Conservation (phyloP, 768 basidiomycete genomes). For the Phlebiopsis gigantea region DNA sequence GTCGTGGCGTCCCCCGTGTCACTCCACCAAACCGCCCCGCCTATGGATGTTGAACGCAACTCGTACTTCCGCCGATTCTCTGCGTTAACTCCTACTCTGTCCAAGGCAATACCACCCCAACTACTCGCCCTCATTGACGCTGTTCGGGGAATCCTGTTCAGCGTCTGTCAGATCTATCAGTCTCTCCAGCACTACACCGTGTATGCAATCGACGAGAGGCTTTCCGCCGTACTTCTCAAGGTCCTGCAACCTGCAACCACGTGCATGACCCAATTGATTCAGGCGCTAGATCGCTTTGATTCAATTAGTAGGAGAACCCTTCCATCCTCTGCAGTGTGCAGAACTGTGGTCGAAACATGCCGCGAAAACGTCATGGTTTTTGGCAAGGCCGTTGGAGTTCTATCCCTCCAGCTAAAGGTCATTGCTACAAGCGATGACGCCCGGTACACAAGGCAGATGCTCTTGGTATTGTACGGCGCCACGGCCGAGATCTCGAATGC, state of each 20-base stretch:
- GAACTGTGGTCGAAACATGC: conserved; percentile 76
- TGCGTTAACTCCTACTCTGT: conserved; percentile 58
- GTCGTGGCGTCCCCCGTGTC: conserved; percentile 36
- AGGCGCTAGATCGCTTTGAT: conserved; percentile 89
- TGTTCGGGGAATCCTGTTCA: conserved; percentile 89
- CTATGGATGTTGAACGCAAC: conserved; percentile 76
- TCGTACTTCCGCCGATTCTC: conserved; percentile 95
- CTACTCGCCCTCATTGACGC: conserved; percentile 75
- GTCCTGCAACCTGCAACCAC: conserved; percentile 81
- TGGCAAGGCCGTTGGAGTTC: conserved; percentile 80
- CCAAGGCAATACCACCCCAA: conserved; percentile 63
- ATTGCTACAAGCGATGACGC: conserved; percentile 70
- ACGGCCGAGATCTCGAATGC: conserved; percentile 82
- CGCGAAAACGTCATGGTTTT: conserved; percentile 81
- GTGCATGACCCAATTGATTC: conserved; percentile 81
- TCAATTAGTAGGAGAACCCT: conserved; percentile 60
- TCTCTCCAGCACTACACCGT: conserved; percentile 83
- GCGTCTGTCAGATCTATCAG: conserved; percentile 86
- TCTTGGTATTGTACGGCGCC: conserved; percentile 75
- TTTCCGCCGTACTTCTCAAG: conserved; percentile 74
- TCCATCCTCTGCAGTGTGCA: conserved; percentile 70
- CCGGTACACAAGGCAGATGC: conserved; percentile 82
- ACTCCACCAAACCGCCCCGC: conserved; percentile 39
- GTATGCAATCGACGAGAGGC: conserved; percentile 76
- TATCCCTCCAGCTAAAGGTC: conserved; percentile 77